Evolutionary conservation across 2,329 filamentous ascomycete genomes (phyloP).

Genomic region (Aspergillus terreus): DNA sequence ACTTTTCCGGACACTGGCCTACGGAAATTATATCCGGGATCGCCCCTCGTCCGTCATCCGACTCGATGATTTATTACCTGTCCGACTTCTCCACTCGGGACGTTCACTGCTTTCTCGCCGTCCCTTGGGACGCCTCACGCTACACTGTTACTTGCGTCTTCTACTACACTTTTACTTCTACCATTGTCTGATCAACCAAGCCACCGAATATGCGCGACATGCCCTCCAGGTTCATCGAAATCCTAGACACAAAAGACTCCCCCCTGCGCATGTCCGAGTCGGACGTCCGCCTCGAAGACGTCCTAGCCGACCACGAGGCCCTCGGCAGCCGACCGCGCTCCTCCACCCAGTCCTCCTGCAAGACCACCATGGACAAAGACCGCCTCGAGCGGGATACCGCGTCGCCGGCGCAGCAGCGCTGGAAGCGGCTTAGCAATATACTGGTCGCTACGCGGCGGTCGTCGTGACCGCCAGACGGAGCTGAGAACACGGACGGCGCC

Average conservation of each 20-base stretch:
- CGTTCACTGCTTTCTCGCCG: neutral
- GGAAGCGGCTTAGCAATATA: constrained; percentile 33
- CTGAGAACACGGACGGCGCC: neutral
- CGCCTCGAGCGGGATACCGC: constrained; percentile 18
- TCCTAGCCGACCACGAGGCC: constrained; percentile 39
- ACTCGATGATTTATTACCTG: neutral
- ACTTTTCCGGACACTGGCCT: neutral
- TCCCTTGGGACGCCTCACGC: neutral
- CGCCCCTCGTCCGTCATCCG: neutral
- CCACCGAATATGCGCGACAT: constrained; percentile 28
- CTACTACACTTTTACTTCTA: neutral
- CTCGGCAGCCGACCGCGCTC: constrained; percentile 32
- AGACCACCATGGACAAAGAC: constrained; percentile 28
- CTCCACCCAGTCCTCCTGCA: constrained; percentile 33
- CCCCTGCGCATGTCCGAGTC: constrained; percentile 34
- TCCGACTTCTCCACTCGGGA: neutral
- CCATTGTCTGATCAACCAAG: neutral
- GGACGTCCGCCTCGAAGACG: constrained; percentile 43
- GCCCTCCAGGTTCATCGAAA: constrained; percentile 43
- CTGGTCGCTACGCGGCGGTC: constrained; percentile 24
- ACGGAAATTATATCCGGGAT: neutral
- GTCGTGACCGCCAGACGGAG: neutral
- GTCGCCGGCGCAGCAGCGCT: constrained; percentile 26
- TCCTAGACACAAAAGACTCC: constrained; percentile 36
- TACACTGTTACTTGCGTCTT: neutral